A percentile compares a stretch with the other conserved stretches of the same genome.
Conservation (phyloP, 148 eudicot species). For the Fagopyrum tataricum region DNA sequence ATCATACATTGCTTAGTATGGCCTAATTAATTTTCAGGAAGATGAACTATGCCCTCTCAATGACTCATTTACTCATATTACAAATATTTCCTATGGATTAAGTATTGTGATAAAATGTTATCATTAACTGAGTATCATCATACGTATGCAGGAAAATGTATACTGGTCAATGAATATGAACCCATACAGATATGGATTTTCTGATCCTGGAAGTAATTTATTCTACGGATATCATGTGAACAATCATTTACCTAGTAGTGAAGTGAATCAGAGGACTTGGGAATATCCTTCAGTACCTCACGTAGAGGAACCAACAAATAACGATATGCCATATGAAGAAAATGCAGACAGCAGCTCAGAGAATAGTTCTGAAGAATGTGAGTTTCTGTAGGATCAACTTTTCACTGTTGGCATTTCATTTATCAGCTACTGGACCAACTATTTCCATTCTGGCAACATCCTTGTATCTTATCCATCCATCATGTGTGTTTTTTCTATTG, state of each 20-base stretch:
- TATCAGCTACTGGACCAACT: neutral
- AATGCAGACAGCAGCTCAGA: constrained; percentile 33
- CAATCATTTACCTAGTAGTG: constrained; percentile 18
- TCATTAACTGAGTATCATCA: constrained; percentile 7
- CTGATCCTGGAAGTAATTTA: constrained; percentile 41
- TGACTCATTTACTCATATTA: neutral
- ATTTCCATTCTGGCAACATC: neutral
- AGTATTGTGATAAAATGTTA: neutral
- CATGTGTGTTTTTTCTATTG: neutral
- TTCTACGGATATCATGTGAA: constrained; percentile 35
- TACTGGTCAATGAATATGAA: constrained; percentile 66
- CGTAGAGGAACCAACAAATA: constrained; percentile 37
- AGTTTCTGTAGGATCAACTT: constrained; percentile 19
- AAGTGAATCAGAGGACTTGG: constrained; percentile 50
- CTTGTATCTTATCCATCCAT: neutral
- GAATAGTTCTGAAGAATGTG: constrained; percentile 54
- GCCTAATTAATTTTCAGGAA: neutral
- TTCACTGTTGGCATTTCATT: neutral
- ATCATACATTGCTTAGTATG: neutral
- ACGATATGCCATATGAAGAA: constrained; percentile 37
- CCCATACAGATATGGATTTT: constrained; percentile 41
- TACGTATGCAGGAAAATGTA: constrained; percentile 38
- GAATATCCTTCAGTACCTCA: constrained; percentile 49
- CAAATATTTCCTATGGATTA: neutral
- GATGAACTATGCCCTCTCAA: neutral